phyloP scores from a whole-genome alignment of 2,329 filamentous ascomycete genomes.

The Didymella keratinophila region DNA sequence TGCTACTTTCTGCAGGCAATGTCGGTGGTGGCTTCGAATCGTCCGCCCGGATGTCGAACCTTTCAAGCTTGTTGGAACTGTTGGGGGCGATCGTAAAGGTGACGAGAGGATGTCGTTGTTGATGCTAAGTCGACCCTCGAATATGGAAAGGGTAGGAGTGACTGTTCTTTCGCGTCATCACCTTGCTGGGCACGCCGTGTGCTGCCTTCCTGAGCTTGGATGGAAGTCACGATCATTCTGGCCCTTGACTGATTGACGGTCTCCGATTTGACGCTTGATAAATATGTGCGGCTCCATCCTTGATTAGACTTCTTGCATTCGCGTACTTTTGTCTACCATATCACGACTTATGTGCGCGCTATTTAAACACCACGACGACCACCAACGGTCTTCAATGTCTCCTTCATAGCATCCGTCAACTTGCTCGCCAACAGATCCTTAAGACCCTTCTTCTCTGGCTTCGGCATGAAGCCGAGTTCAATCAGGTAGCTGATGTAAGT shows the following conservation, averaged over 20 bases:
- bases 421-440: conserved; percentile 39
- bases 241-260: too few species aligned
- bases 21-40: too few species aligned
- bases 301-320: not conserved
- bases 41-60: not conserved
- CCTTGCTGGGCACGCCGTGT: not conserved
- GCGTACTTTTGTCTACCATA: not conserved
- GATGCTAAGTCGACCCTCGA: not conserved
- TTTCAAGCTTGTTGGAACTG: not conserved
- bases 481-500: conserved; percentile 70
- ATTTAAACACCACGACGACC: conserved; percentile 40
- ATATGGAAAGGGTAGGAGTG: too few species aligned
- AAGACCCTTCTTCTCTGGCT: conserved; percentile 38
- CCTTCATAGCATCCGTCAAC: conserved; percentile 45
- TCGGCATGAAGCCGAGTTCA: conserved; percentile 67
- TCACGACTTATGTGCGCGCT: not conserved
- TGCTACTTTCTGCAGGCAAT: too few species aligned
- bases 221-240: not conserved
- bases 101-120: not conserved
- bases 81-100: not conserved
- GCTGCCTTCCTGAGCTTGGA: not conserved
- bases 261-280: not conserved
- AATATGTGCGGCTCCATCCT: not conserved
- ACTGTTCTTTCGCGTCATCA: too few species aligned
- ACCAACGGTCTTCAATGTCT: conserved; percentile 45